A percentile compares a stretch with the other conserved stretches of the same genome.
These are phyloP conservation scores for Cyphellophora attinorum DNA, from an alignment of 2,329 filamentous ascomycete genomes.

Conservation along the genomic window DNA sequence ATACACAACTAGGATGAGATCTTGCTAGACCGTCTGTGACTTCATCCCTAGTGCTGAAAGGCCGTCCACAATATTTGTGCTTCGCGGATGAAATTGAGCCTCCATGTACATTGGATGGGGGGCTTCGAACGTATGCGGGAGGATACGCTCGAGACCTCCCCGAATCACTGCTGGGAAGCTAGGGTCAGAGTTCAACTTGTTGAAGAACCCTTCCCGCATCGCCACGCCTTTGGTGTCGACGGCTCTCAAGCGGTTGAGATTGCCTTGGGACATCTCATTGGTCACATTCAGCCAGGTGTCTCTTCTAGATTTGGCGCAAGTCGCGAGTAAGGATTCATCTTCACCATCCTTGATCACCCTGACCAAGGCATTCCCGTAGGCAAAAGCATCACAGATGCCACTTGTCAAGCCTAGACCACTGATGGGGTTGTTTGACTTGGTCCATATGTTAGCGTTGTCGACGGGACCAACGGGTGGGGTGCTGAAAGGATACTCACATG, in stretches of 20 bases:
- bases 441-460: no score
- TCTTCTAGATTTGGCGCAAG: constrained; percentile 6
- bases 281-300: constrained; percentile 7
- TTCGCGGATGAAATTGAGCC: no score
- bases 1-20: no score
- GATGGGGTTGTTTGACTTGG: constrained; percentile 17
- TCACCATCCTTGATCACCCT: constrained; percentile 8
- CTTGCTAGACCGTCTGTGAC: no score
- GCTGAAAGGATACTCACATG: no score
- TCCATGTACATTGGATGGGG: no score
- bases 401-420: constrained; percentile 15
- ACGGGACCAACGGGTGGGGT: no score
- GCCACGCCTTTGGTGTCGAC: constrained; percentile 1
- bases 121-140: neutral
- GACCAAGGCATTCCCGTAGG: constrained; percentile 9
- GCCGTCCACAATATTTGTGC: no score
- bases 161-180: neutral
- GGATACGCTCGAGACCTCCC: neutral
- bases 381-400: constrained; percentile 13
- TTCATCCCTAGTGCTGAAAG: no score
- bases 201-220: constrained; percentile 7
- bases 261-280: constrained; percentile 7
- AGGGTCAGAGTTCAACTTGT: constrained; percentile 5
- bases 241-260: constrained; percentile 3
- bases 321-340: constrained; percentile 6